Evolutionary conservation across 768 basidiomycete species (phyloP), one percentile per base, ranked within the genome.

Genomic region (Ramaria sp.): DNA sequence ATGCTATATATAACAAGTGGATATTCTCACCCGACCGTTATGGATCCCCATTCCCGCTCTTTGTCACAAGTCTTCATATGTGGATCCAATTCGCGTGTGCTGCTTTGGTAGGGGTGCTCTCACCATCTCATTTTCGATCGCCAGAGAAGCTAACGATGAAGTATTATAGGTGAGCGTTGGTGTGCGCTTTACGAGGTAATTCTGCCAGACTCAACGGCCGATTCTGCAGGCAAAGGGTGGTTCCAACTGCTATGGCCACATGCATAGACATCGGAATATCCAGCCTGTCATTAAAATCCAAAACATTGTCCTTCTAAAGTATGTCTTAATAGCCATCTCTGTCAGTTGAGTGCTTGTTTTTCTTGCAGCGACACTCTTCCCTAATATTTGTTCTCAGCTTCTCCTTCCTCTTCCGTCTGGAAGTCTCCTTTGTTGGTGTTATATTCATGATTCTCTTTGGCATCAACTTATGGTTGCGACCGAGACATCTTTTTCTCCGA

Each of bases 261-360:
- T 81, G 87, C 44, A 75, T 96, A 47, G 96, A 99, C 66, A 91
- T 99, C 55, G 96, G 96, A 18, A 71, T 98, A 20, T 95, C 92
- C 8, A 99, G 98, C 65, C 73, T 96, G 27, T 93, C 90, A 44
- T 74, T 99, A 30, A 91, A 91, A 64, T 82, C 78, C 6, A 95
- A 98, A 60, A 93, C 94, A 1, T 73, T 99, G 47, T 92, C 94
- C 3, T 94, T 99, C 62, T 99, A 98, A 70, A 99, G 96, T 96
- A 66, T 63, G 91, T 79, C 16, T 43, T 44, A n/a, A 44, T 42
- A 37, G 45, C 56, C 50, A 27, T 30, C 52, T 5, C 5, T 44
- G 15, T 30, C 1, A n/a, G n/a, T 9, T 10, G 38, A 37, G 20
- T 39, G 38, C 44, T 24, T 44, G n/a, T 44, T 53, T 44, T 47